phyloP scores from a whole-genome alignment of 352 stramenopile genomes.

The Pythium guiyangense region DNA sequence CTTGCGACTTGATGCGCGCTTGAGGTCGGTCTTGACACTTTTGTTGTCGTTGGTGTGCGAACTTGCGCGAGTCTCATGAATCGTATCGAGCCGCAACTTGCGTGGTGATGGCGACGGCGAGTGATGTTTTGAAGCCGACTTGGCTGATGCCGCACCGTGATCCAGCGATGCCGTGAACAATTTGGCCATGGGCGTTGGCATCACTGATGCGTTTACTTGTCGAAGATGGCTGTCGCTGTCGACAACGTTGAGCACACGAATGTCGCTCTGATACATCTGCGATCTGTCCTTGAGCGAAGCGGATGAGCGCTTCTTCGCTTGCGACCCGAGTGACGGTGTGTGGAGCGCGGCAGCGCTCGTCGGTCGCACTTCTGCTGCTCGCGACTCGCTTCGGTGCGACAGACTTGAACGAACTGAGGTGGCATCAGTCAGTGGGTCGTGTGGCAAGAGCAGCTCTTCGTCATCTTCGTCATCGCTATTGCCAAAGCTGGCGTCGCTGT shows the following conservation, averaged over 20 bases:
- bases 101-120: background rate
- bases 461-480: background rate
- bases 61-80: background rate
- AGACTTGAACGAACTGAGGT: background rate
- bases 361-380: background rate
- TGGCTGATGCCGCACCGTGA: no score
- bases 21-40: background rate
- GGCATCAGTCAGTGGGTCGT: background rate
- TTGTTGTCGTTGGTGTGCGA: no score
- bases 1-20: background rate
- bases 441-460: background rate
- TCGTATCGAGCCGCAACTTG: background rate
- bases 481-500: background rate
- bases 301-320: background rate
- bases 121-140: no score
- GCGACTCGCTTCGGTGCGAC: background rate
- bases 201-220: background rate
- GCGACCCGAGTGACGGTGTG: conserved; percentile 1
- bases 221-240: background rate
- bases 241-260: conserved; percentile 2
- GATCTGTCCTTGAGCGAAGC: background rate
- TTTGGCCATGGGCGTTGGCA: conserved; percentile 4
- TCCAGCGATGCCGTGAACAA: background rate
- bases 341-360: background rate
- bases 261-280: background rate